Base-by-base conservation (phyloP, 2,329 filamentous ascomycete genomes). In the Hortaea sp. region DNA sequence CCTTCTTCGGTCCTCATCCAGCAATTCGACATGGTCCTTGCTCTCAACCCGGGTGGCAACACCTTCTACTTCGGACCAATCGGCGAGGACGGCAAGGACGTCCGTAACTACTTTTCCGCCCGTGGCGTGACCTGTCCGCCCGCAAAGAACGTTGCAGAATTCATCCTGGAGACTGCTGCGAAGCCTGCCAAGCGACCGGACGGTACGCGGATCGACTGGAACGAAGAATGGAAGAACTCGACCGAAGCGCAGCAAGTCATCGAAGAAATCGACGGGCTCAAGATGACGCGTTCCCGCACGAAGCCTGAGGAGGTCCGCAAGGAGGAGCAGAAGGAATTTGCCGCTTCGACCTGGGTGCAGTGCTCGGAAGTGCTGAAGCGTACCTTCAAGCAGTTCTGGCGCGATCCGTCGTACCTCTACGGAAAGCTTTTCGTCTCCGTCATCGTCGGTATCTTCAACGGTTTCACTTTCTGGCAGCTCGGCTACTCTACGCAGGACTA, bases 321-420 rank as follows among this genome's bases (percentile, higher is more conserved):
- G 68, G 63, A 44, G 68, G 59, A 51, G 53, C 59, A 48, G 49
- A 51, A 66, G 5, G 63, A 64, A 32, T 89, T 83, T 54, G 84
- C 84, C 0, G 82, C 84, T 0, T 72, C 84, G 0, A 69, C 79
- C 0, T 70, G 66, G 58, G 62, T 75, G 1, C 85, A 89, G 65
- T 84, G 75, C 5, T 69, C 69, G 4, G 74, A 81, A 58, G 72
- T 89, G 13, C 85, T 81, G 3, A 81, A 81, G 61, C 76, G 85
- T 20, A 75, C 83, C 42, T 88, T 88, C 64, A 69, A 70, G 4
- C 78, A 86, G 54, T 82, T 88, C 67, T 61, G 58, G 58, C 76
- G 85, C 20, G 80, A 86, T 51, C 81, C 84, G 0, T 81, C 78
- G 1, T 90, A 89, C 63, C 70, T 87, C 46, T 88, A 88, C 63